Percentiles rank a stretch among this genome's conserved stretches.
These are phyloP conservation scores for Ustilago trichophora DNA, from an alignment of 1,284 basidiomycete species.

Conservation along the genomic window DNA sequence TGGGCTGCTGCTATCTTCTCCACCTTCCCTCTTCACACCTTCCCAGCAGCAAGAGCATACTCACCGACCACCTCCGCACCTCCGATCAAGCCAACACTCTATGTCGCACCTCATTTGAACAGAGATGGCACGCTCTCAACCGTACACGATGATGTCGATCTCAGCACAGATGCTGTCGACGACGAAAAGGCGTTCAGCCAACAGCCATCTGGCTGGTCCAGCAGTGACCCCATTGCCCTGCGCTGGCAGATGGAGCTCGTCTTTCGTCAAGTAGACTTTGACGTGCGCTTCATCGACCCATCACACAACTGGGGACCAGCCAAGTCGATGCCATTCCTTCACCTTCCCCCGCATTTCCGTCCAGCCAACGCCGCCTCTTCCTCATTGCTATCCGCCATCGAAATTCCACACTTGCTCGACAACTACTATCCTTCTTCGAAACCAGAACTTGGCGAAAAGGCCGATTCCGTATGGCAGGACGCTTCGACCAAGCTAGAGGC, in stretches of 20 bases:
- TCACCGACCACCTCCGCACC: conserved; percentile 13
- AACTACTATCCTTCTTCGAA: conserved; percentile 42
- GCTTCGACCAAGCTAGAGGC: conserved; percentile 27
- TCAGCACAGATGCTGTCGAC: neutral
- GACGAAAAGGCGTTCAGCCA: conserved; percentile 1
- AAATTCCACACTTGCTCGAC: conserved; percentile 46
- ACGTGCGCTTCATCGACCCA: conserved; percentile 43
- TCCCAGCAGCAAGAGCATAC: conserved; percentile 30
- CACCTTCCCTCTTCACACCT: conserved; percentile 41
- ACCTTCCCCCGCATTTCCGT: conserved; percentile 32
- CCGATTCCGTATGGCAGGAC: conserved; percentile 6
- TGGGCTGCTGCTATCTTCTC: conserved; percentile 41
- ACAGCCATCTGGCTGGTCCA: conserved; percentile 43
- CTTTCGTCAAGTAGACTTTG: conserved; percentile 44
- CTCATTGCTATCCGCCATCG: conserved; percentile 27
- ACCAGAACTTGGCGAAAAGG: conserved; percentile 43
- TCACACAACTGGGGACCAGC: conserved; percentile 54
- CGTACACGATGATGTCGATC: neutral
- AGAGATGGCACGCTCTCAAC: conserved; percentile 25
- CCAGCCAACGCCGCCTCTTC: conserved; percentile 6
- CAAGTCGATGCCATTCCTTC: conserved; percentile 51
- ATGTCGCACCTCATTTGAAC: conserved; percentile 46
- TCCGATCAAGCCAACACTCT: conserved; percentile 35
- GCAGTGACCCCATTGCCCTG: conserved; percentile 55
- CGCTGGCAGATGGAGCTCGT: conserved; percentile 60